Evolutionary conservation across 1,284 basidiomycete species (phyloP), one percentile per base, ranked within the genome.

Genomic region (Salmacisia buchloeana): DNA sequence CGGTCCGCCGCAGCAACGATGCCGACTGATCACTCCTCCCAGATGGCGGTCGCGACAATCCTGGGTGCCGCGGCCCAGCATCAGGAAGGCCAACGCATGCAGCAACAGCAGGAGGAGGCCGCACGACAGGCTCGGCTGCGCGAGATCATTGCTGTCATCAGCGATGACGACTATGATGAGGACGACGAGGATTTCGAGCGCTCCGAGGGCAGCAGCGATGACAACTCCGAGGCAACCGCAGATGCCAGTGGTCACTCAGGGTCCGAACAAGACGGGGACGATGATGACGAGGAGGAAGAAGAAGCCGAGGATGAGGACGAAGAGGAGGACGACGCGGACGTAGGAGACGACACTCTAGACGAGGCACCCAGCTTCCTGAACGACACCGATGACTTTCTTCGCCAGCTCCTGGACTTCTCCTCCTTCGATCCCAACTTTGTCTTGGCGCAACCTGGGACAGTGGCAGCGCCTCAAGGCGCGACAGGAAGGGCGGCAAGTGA

Each of bases 321-420:
- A 6, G 36, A 15, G 10, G 54, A 39, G 6, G 54, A 57, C 9
- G 54, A 57, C 18, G 36, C 10, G 36, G 54, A 57, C 10, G 31
- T 12, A 57, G 54, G n/a, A 13, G 36, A 57, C 15, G 23, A 58
- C 27, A 27, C 36, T 2, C 15, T 39, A 34, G 57, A 58, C 35
- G 41, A 33, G 23, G 29, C n/a, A 33, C 25, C 33, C 57, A 33
- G 29, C 23, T 18, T 49, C 25, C 31, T 35, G 13, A 29, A 12
- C 23, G 36, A 58, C 29, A 29, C 36, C 18, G 41, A 58, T 5
- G 27, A 58, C 31, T 58, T 58, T 23, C 34, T 58, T 31, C 57
- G 57, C 33, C 35, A 43, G 29, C 12, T 43, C 29, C 23, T 39
- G 21, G 23, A 39, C 25, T 58, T 36, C 25, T 58, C 35, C 15